A percentile compares a stretch with the other conserved stretches of the same genome.
phyloP scores from a whole-genome alignment of 225 moss, liverwort and hornwort species.

The Ulota crispa region DNA sequence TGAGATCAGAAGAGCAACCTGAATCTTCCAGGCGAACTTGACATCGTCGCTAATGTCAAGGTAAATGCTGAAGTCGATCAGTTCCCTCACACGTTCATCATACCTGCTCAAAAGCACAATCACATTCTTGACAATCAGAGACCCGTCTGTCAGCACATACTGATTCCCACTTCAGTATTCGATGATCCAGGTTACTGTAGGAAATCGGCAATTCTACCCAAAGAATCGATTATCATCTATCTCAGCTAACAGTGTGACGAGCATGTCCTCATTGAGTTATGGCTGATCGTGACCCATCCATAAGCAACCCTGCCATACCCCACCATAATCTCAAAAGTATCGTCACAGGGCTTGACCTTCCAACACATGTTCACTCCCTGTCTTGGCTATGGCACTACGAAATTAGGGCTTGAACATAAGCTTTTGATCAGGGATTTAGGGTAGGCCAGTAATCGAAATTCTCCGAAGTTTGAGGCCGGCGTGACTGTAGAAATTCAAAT shows the following conservation, averaged over 20 bases:
- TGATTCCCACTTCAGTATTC: background rate
- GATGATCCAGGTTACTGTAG: background rate
- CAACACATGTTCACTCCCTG: background rate
- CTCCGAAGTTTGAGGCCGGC: background rate
- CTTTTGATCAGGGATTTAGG: background rate
- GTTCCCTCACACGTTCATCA: slow-evolving; percentile 80
- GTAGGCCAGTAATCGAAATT: background rate
- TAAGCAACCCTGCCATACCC: background rate
- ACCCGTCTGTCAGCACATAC: background rate
- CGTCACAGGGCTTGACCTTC: background rate
- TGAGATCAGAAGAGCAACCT: slow-evolving; percentile 39
- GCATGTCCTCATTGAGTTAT: background rate
- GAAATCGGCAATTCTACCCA: background rate
- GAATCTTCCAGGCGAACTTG: slow-evolving; percentile 99
- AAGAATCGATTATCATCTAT: background rate
- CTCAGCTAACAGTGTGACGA: background rate
- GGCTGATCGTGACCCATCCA: background rate
- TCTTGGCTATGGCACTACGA: background rate
- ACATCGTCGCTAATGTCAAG: slow-evolving; percentile 97
- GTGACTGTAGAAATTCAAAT: background rate
- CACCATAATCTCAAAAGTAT: background rate
- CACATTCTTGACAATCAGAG: background rate
- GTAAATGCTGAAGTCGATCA: slow-evolving; percentile 98
- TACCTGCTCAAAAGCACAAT: slow-evolving; percentile 49
- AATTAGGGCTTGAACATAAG: background rate